A percentile compares a stretch with the other conserved stretches of the same genome.
phyloP scores from a whole-genome alignment of 202 grass and related monocot genomes.

The Zoysia matrella region DNA sequence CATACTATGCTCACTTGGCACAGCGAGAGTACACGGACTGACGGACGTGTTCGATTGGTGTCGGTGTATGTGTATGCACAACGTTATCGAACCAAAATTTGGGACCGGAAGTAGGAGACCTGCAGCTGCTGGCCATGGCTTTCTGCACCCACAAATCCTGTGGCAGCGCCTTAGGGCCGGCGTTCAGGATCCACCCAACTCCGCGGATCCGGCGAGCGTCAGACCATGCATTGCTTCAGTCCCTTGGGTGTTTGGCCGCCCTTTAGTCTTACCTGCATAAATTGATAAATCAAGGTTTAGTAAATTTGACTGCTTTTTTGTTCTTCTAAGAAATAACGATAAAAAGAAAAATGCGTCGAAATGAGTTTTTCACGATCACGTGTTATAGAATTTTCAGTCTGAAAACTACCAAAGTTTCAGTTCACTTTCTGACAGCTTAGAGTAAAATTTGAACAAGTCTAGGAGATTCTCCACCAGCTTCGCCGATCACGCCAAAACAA shows the following conservation, averaged over 20 bases:
- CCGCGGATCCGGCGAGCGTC: not conserved
- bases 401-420: not conserved
- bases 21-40: not conserved
- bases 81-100: constrained; percentile 50
- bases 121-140: not conserved
- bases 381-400: not conserved
- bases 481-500: constrained; percentile 14
- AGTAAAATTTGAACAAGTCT: constrained; percentile 40
- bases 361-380: not conserved
- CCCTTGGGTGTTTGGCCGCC: constrained; percentile 59
- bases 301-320: not conserved
- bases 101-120: not conserved
- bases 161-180: not conserved
- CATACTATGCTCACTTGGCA: constrained; percentile 25
- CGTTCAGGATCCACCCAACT: constrained; percentile 19
- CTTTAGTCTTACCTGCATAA: constrained; percentile 67
- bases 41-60: not conserved
- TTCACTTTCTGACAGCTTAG: constrained; percentile 16
- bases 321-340: not conserved
- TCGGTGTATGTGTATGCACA: constrained; percentile 30
- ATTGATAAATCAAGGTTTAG: constrained; percentile 8
- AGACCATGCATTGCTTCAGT: constrained; percentile 51
- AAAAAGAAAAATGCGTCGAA: not conserved
- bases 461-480: not conserved
- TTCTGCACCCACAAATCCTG: not conserved